Evolutionary conservation across 2,329 filamentous ascomycete species (phyloP).

Genomic region (Stylonectria norvegica): DNA sequence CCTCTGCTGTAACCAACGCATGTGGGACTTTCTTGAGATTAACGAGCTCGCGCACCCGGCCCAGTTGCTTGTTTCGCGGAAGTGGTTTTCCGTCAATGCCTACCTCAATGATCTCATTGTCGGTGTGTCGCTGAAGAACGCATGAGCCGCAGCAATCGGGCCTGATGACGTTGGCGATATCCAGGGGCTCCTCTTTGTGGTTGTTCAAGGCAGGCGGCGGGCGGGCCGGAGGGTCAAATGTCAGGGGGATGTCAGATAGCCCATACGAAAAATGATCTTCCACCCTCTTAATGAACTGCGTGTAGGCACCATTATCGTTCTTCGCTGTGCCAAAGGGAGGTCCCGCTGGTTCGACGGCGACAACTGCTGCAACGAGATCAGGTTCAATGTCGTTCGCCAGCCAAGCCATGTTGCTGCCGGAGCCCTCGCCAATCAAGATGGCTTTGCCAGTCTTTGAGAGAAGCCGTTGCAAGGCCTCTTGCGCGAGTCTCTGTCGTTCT

Average conservation of each 20-base stretch:
- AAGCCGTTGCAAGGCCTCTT: constrained; percentile 39
- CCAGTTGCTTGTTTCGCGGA: background rate
- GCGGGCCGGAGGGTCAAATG: constrained; percentile 37
- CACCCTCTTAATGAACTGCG: constrained; percentile 23
- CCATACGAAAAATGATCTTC: constrained; percentile 36
- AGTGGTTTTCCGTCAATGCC: background rate
- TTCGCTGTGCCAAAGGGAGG: constrained; percentile 43
- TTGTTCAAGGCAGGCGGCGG: constrained; percentile 10
- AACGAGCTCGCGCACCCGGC: constrained; percentile 37
- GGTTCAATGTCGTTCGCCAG: constrained; percentile 48
- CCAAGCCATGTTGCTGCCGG: constrained; percentile 45
- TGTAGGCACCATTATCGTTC: constrained; percentile 16
- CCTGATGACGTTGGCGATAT: constrained; percentile 9
- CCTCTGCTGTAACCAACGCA: constrained; percentile 49
- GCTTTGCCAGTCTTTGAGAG: constrained; percentile 40
- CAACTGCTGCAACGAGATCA: constrained; percentile 43
- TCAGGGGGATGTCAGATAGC: constrained; percentile 39
- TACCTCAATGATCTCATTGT: constrained; percentile 6
- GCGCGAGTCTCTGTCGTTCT: constrained; percentile 31
- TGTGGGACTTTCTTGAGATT: constrained; percentile 48
- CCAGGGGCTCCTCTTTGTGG: constrained; percentile 10
- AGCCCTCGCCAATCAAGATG: constrained; percentile 48
- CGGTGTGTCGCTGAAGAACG: constrained; percentile 18
- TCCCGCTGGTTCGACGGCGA: constrained; percentile 52
- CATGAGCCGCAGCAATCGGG: constrained; percentile 17